These are phyloP conservation scores for Leccinum angustisporum DNA, from an alignment of 1,284 basidiomycete genomes.

Conservation along the genomic window DNA sequence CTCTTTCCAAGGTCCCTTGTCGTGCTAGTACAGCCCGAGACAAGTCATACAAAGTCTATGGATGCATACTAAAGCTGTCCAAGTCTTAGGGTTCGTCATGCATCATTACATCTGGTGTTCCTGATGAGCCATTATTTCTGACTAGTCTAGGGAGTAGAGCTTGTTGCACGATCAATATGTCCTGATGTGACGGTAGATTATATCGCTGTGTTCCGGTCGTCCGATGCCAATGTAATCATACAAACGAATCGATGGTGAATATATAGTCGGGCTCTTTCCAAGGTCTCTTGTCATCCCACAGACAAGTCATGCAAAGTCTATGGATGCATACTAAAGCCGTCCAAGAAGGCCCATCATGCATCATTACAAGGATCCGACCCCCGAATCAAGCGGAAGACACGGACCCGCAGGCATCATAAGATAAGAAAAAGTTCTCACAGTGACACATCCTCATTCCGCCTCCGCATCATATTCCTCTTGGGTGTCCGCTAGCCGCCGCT, in stretches of 20 bases:
- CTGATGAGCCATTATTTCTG: no score
- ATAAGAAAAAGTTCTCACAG: conserved; percentile 5
- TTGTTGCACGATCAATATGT: no score
- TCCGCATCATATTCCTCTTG: conserved; percentile 17
- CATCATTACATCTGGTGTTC: not conserved
- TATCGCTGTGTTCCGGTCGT: no score
- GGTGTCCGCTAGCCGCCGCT: conserved; percentile 3
- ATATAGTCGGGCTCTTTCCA: no score
- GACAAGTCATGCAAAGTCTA: not conserved
- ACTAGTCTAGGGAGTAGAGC: no score
- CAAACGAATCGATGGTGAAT: no score
- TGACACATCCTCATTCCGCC: not conserved
- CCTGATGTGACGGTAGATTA: no score
- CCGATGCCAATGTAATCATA: no score
- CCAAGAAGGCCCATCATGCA: not conserved
- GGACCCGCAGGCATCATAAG: conserved; percentile 4
- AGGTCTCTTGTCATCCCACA: not conserved
- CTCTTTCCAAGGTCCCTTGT: not conserved
- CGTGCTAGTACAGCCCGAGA: not conserved
- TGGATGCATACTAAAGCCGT: not conserved
- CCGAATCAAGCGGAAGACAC: not conserved
- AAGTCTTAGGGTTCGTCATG: not conserved
- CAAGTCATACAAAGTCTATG: not conserved
- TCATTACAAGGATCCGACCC: not conserved
- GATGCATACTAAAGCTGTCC: not conserved